Percentiles rank a stretch among this genome's conserved stretches.
Evolutionary conservation across 495 filamentous ascomycete genomes (phyloP).

Genomic region (Pyrenula massariospora): DNA sequence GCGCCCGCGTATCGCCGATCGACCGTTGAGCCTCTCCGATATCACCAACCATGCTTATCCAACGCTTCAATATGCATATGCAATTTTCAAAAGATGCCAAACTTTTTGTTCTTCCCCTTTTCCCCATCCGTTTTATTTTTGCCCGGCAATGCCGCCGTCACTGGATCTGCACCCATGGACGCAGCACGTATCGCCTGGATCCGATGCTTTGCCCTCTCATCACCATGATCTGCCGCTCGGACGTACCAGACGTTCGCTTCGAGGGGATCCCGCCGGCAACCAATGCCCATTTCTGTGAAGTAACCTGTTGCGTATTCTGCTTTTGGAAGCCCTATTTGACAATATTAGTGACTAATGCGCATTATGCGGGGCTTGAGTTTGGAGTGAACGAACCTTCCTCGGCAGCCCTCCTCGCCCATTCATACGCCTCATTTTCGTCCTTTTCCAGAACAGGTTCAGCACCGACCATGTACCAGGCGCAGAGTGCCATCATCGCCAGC

Average conservation of each 20-base stretch:
- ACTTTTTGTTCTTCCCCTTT: conserved; percentile 18
- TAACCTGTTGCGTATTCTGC: conserved; percentile 93
- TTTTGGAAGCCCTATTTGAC: conserved; percentile 63
- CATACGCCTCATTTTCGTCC: conserved; percentile 91
- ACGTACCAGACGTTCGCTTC: conserved; percentile 99
- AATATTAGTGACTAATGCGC: too few species aligned
- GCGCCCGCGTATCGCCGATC: too few species aligned
- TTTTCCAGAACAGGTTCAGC: conserved; percentile 87
- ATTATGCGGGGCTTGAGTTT: too few species aligned
- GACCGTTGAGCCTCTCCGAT: too few species aligned
- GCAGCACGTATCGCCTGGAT: conserved; percentile 79
- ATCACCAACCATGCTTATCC: too few species aligned
- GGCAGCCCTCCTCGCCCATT: conserved; percentile 85
- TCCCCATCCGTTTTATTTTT: conserved; percentile 8
- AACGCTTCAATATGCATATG: too few species aligned
- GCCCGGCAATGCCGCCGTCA: conserved; percentile 9
- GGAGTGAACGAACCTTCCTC: conserved; percentile 54
- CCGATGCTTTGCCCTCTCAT: conserved; percentile 75
- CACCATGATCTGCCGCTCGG: conserved; percentile 83
- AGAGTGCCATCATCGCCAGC: conserved; percentile 95
- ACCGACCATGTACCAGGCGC: conserved; percentile 96
- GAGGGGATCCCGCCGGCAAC: conserved; percentile 80
- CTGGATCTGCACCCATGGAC: conserved; percentile 56
- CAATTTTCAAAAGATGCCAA: conserved; percentile 18
- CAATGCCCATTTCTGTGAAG: conserved; percentile 98